Conservation (phyloP, 1,284 basidiomycete species). For the Exobasidium rhododendri region DNA sequence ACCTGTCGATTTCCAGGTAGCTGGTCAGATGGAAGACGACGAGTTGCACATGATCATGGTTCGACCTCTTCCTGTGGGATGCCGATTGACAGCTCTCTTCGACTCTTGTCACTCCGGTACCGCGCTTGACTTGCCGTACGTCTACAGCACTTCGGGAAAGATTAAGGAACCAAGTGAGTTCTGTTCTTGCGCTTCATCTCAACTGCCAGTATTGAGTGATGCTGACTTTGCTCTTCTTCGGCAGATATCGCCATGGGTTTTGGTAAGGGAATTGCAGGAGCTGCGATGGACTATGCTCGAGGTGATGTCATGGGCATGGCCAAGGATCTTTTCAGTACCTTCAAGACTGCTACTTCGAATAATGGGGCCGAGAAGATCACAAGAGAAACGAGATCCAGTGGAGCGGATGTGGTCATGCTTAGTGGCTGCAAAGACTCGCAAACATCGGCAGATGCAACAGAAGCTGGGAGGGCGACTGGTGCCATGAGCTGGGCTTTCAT, state of each 20-base stretch:
- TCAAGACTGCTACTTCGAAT: constrained; percentile 56
- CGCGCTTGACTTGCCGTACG: constrained; percentile 52
- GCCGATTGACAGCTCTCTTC: constrained; percentile 43
- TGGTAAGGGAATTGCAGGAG: constrained; percentile 55
- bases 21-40: constrained; percentile 54
- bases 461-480: constrained; percentile 77
- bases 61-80: constrained; percentile 48
- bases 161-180: constrained; percentile 73
- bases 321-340: constrained; percentile 56
- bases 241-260: constrained; percentile 35
- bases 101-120: constrained; percentile 54
- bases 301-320: constrained; percentile 69
- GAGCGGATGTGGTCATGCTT: constrained; percentile 65
- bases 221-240: neutral
- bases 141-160: constrained; percentile 85
- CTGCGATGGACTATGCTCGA: constrained; percentile 68
- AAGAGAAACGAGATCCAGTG: constrained; percentile 70
- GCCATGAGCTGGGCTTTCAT: constrained; percentile 52
- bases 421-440: constrained; percentile 80
- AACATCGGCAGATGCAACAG: constrained; percentile 83
- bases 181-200: neutral
- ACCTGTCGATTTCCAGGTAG: constrained; percentile 49
- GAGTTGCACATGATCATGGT: constrained; percentile 53
- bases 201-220: too few species aligned
- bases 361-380: constrained; percentile 66